Base-by-base conservation (phyloP, 2,329 filamentous ascomycete genomes). In the Fonsecaea nubica region DNA sequence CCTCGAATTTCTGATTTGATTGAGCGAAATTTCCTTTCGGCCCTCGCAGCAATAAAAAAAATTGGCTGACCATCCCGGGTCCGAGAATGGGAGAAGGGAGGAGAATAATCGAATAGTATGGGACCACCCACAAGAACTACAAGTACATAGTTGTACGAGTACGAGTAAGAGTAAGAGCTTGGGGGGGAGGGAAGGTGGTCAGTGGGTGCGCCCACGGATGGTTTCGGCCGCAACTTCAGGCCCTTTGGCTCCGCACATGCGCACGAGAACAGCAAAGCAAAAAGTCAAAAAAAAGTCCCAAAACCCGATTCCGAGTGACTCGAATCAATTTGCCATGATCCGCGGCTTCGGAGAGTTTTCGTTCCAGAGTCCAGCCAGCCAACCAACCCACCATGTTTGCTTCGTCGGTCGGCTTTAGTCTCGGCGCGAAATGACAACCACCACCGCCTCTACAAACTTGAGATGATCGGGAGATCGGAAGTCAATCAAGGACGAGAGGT, bases 191-290 rank as follows among this genome's bases (percentile, higher is more conserved):
- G 3, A 25, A 25, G 25, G 25, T 25, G 32, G 35, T 33, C 35
- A 13, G 6, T n/a, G 7, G 21, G 13, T 21, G 57, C 57, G 40
- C 40, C 58, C 40, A 59, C 57, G 57, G 40, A 32, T 33, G 18
- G 42, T 61, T 21, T 61, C 58, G 58, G 58, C 58, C 58, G 58
- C 58, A 61, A 61, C 21, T 30, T 52, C 42, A 18, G 25, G 21
- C 48, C 45, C 32, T 25, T 30, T 7, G 35, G 50, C 58, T 40
- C 58, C 58, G 45, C 58, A 30, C 10, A 15, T 53, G 45, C 58
- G 58, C 42, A 18, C 58, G 58, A 59, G 30, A 59, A 18, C 5
- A 18, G n/a, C 9, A 12, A 21, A 25, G 9, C 13, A 13, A 38
- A 38, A 38, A 38, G 36, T 9, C 4, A 38, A 38, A 13, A 38